Evolutionary conservation across 208 protist species (phyloP).

Genomic region (Kentomonas sorsogonicus): DNA sequence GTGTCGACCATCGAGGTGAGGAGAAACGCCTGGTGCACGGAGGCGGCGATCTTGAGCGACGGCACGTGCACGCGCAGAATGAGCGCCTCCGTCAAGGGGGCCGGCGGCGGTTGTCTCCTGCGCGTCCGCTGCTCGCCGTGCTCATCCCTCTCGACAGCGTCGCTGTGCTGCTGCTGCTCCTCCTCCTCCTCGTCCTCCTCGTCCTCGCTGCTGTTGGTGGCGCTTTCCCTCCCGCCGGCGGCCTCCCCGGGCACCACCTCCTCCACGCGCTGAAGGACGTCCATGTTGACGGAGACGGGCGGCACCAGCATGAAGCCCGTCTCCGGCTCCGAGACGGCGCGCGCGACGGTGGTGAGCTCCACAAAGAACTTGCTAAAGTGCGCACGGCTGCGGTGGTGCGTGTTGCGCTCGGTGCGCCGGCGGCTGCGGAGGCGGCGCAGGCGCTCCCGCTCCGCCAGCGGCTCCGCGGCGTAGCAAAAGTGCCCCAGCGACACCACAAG

Average conservation of each 20-base stretch:
- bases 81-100: too few relatives aligned
- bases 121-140: conserved; percentile 17
- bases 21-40: conserved; percentile 69
- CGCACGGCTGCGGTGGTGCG: conserved; percentile 72
- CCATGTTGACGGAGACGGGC: conserved; percentile 57
- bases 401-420: conserved; percentile 39
- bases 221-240: too few relatives aligned
- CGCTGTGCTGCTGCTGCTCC: too few relatives aligned
- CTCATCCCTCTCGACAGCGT: not conserved
- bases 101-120: too few relatives aligned
- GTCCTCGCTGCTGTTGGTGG: too few relatives aligned
- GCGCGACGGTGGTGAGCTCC: conserved; percentile 64
- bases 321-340: conserved; percentile 41
- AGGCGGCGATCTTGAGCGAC: conserved; percentile 45
- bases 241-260: conserved; percentile 13
- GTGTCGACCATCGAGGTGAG: conserved; percentile 69
- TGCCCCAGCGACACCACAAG: conserved; percentile 69
- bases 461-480: conserved; percentile 50
- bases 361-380: conserved; percentile 71
- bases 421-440: conserved; percentile 17
- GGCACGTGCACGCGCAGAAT: conserved; percentile 77
- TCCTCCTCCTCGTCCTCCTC: too few relatives aligned
- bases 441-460: conserved; percentile 64
- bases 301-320: conserved; percentile 70
- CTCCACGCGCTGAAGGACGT: conserved; percentile 74